Percentiles rank a stretch among this genome's conserved stretches.
These are phyloP conservation scores for Bifiguratus adelaidae DNA, from an alignment of 192 early-diverging fungal genomes.

Conservation along the genomic window DNA sequence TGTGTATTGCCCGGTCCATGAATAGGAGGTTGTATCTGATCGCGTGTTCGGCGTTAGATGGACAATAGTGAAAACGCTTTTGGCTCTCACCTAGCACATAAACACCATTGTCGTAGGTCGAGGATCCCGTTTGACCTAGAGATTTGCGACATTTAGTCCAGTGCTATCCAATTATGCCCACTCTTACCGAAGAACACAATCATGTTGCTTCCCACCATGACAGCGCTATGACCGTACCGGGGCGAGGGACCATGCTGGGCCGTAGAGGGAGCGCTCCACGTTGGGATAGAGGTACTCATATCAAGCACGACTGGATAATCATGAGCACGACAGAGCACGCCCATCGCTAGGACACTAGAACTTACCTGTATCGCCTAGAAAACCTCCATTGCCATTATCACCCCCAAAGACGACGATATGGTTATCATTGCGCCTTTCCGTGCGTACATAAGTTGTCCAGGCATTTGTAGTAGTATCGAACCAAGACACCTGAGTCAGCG, in stretches of 20 bases:
- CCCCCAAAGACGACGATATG: neutral
- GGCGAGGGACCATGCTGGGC: neutral
- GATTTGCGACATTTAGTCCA: neutral
- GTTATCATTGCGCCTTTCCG: too few species aligned
- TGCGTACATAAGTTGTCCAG: neutral
- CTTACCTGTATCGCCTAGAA: too few species aligned
- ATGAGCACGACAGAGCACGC: neutral
- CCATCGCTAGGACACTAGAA: too few species aligned
- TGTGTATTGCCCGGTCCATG: neutral
- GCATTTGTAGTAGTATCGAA: slow-evolving; percentile 4
- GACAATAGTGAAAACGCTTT: too few species aligned
- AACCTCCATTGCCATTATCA: neutral
- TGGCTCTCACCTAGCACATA: slow-evolving; percentile 6
- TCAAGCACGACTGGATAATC: slow-evolving; percentile 1
- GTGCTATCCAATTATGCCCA: neutral
- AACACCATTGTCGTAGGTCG: slow-evolving; percentile 2
- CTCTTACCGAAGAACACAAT: slow-evolving; percentile 3
- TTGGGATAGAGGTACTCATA: neutral
- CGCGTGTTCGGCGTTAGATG: too few species aligned
- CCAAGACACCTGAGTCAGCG: neutral
- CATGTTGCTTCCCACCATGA: slow-evolving; percentile 4
- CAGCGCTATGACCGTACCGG: neutral
- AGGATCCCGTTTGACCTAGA: slow-evolving; percentile 3
- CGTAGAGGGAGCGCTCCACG: slow-evolving; percentile 3
- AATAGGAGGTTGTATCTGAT: neutral